Percentiles rank a stretch among this genome's conserved stretches.
These are phyloP conservation scores for Trypethelium eluteriae DNA, from an alignment of 495 filamentous ascomycete species.

Conservation along the genomic window DNA sequence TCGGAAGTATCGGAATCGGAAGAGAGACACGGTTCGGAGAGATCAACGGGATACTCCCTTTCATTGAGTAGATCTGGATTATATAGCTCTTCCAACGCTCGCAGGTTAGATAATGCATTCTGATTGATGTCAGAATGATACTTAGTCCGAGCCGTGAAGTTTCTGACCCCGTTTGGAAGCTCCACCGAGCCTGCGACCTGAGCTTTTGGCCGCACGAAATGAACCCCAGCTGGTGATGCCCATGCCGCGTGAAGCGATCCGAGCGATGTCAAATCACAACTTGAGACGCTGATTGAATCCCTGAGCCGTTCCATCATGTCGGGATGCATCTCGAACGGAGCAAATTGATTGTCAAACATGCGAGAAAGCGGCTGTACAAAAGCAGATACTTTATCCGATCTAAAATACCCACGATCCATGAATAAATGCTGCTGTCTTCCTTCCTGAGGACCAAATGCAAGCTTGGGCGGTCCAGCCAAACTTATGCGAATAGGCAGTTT, in stretches of 20 bases:
- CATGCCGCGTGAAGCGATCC: not conserved
- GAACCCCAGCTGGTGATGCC: not conserved
- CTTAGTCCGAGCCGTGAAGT: not conserved
- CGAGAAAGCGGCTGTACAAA: no score
- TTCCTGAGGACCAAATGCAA: not conserved
- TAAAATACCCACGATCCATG: not conserved
- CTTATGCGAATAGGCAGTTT: not conserved
- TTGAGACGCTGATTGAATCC: not conserved
- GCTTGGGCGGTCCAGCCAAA: not conserved
- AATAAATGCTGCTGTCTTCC: not conserved
- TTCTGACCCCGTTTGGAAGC: not conserved
- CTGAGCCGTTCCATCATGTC: not conserved
- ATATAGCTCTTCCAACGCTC: no score
- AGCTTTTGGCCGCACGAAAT: slow-evolving; percentile 1
- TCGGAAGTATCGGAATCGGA: not conserved
- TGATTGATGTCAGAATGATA: not conserved
- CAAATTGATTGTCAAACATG: no score
- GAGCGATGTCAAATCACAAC: not conserved
- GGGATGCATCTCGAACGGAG: not conserved
- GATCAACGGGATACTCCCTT: not conserved
- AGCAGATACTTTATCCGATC: no score
- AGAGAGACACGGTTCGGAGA: not conserved
- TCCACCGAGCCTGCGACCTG: slow-evolving; percentile 2
- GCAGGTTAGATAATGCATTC: not conserved
- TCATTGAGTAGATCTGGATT: not conserved